Conservation (phyloP, 2,329 filamentous ascomycete genomes). For the Chrysosporium queenslandicum region DNA sequence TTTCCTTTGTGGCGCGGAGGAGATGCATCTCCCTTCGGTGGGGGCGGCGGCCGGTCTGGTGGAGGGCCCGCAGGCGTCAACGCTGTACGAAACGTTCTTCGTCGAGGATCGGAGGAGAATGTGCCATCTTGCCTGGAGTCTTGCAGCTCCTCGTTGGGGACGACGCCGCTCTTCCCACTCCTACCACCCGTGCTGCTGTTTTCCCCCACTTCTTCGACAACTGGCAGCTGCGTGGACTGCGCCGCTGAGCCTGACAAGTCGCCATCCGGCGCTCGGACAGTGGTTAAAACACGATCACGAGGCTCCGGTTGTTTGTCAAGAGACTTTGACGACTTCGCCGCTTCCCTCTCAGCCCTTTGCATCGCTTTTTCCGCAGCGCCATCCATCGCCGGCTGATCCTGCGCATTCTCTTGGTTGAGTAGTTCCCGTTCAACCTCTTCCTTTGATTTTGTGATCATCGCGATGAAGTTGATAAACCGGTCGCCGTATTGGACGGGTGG, state of each 20-base stretch:
- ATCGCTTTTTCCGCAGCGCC: constrained; percentile 44
- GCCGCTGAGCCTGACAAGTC: constrained; percentile 45
- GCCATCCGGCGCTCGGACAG: constrained; percentile 47
- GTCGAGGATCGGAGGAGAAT: constrained; percentile 8
- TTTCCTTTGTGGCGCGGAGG: constrained; percentile 7
- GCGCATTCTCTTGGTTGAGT: constrained; percentile 22
- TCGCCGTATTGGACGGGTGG: constrained; percentile 86
- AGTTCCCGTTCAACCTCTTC: constrained; percentile 62
- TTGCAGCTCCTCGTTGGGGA: constrained; percentile 1
- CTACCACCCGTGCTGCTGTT: constrained; percentile 43
- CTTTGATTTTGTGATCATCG: constrained; percentile 75
- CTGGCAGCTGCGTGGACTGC: constrained; percentile 54
- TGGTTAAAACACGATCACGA: constrained; percentile 53
- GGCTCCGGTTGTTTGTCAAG: constrained; percentile 44
- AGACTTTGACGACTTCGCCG: constrained; percentile 30
- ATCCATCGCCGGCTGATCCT: constrained; percentile 16
- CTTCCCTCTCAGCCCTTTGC: constrained; percentile 51
- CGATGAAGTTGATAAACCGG: constrained; percentile 86
- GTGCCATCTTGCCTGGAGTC: constrained; percentile 1
- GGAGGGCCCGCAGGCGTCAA: constrained; percentile 13
- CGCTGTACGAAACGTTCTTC: constrained; percentile 14
- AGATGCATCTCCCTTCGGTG: constrained; percentile 12
- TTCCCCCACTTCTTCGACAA: constrained; percentile 86
- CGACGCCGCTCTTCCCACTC: constrained; percentile 12
- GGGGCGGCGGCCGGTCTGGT: constrained; percentile 14